phyloP scores from a whole-genome alignment of 2,329 filamentous ascomycete species.

The Bisporella sp. region DNA sequence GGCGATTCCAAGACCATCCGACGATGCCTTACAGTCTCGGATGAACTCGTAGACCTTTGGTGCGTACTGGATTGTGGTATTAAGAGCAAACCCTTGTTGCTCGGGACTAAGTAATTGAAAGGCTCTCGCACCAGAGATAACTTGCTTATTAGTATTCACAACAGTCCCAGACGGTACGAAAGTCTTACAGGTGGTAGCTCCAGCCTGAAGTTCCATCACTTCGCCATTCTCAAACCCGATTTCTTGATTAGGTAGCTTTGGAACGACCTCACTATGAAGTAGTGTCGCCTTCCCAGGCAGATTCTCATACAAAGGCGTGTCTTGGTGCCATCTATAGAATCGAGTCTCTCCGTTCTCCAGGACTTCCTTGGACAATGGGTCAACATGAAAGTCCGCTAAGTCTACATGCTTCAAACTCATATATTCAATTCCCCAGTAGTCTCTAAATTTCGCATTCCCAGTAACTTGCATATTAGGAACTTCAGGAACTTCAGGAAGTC shows the following conservation, averaged over 20 bases:
- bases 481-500: constrained; percentile 1
- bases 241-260: too few species aligned
- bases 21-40: constrained; percentile 24
- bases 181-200: too few species aligned
- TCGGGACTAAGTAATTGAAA: constrained; percentile 21
- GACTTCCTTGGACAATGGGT: constrained; percentile 8
- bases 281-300: constrained; percentile 24
- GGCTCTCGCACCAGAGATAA: constrained; percentile 21
- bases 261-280: too few species aligned
- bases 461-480: constrained; percentile 2
- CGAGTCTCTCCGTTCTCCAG: constrained; percentile 18
- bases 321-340: constrained; percentile 26
- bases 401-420: constrained; percentile 3
- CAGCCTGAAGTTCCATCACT: too few species aligned
- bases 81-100: constrained; percentile 21
- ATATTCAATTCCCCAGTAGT: constrained; percentile 6
- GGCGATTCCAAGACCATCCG: constrained; percentile 21
- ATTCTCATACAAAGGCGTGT: constrained; percentile 24
- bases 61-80: constrained; percentile 24
- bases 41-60: constrained; percentile 25
- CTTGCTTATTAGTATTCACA: too few species aligned
- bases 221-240: too few species aligned
- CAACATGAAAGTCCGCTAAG: constrained; percentile 6
- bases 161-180: too few species aligned
- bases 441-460: constrained; percentile 7